Evolutionary conservation across 2,329 filamentous ascomycete genomes (phyloP), one percentile per base, ranked within the genome.

Genomic region (Bipolaris gigantea): DNA sequence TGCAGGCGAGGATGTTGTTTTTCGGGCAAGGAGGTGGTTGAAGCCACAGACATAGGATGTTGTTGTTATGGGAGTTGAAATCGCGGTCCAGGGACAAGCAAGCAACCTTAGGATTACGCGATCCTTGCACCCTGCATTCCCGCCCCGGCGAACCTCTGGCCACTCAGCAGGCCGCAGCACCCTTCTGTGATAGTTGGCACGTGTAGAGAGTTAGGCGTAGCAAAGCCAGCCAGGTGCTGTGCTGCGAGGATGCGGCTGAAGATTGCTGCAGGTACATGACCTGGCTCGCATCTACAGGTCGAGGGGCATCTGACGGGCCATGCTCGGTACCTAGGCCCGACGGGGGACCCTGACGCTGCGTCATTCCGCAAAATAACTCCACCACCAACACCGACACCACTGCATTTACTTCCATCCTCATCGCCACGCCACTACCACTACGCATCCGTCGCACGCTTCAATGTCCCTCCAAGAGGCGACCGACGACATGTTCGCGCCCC

Each of bases 401-500:
- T 21, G 21, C 21, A 23, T 11, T 18, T 5, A 27, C 36, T 10
- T 3, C 19, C n/a, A 19, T 27, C n/a, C 5, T 19, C 16, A 19
- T 11, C 16, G 11, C 16, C 16, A 36, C 35, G 18, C 41, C 33
- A 34, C 45, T 4, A 7, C 5, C 21, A 32, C 19, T 41, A 18
- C 48, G 13, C 48, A 4, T 15, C 7, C 34, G 16, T 34, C 63
- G 51, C 53, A 53, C 48, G 54, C 73, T 33, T 51, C 56, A 34
- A 72, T 72, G 71, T 61, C 64, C 47, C 58, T 75, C 25, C 39
- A 59, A 55, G 65, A 66, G 48, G 57, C 62, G 46, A 56, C 76
- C 19, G 41, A 51, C 57, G 66, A 69, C 47, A 85, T 86, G 82
- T 90, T 96, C 74, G 85, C 87, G 61, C 90, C 92, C 42, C 92